Percentiles rank a stretch among this genome's conserved stretches.
These are phyloP conservation scores for Xylaria longipes DNA, from an alignment of 495 filamentous ascomycete genomes.

Conservation along the genomic window DNA sequence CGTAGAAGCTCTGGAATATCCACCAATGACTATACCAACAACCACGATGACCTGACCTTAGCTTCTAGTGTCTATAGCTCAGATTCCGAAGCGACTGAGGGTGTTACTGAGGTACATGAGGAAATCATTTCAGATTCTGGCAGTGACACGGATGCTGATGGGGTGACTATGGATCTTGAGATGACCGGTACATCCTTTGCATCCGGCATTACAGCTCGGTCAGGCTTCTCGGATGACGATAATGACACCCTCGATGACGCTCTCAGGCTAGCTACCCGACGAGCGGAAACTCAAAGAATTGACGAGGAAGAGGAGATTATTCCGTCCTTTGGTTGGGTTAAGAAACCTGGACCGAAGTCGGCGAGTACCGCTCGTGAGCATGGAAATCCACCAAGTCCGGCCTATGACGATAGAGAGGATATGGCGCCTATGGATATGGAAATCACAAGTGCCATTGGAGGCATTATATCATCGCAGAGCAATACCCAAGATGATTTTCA, in stretches of 20 bases:
- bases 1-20: constrained; percentile 69
- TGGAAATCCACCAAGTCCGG: constrained; percentile 17
- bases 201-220: constrained; percentile 62
- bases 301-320: constrained; percentile 84
- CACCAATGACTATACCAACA: constrained; percentile 62
- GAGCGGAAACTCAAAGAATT: constrained; percentile 73
- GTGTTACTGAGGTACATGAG: constrained; percentile 59
- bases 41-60: constrained; percentile 66
- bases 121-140: constrained; percentile 60
- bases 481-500: constrained; percentile 41
- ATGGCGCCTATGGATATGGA: constrained; percentile 57
- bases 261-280: constrained; percentile 74
- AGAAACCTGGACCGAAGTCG: constrained; percentile 36
- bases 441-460: constrained; percentile 62
- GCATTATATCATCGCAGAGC: constrained; percentile 53
- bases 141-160: constrained; percentile 69
- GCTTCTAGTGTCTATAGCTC: constrained; percentile 82
- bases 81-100: constrained; percentile 68
- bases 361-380: constrained; percentile 26
- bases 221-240: constrained; percentile 60
- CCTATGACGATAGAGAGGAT: constrained; percentile 27
- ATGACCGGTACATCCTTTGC: constrained; percentile 69
- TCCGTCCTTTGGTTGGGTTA: constrained; percentile 63
- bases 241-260: constrained; percentile 76
- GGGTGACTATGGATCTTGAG: constrained; percentile 78